Conservation (phyloP, 495 filamentous ascomycete species). For the Aspergillus sclerotiicarbonarius region DNA sequence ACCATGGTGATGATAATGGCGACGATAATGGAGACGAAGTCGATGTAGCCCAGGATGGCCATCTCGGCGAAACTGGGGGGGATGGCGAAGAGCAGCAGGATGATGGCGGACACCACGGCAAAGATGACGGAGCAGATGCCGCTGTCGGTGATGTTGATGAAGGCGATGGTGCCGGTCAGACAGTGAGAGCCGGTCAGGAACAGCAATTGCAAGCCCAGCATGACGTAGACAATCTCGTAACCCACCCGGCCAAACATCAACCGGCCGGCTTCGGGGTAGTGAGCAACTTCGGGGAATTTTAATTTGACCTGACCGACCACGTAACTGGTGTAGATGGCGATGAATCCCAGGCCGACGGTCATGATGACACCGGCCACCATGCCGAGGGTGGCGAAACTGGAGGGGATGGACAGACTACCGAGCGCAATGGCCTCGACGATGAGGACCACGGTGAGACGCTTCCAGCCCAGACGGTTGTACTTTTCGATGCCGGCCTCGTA, state of each 20-base stretch:
- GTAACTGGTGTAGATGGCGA: constrained; percentile 69
- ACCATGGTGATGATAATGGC: constrained; percentile 70
- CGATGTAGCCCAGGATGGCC: constrained; percentile 59
- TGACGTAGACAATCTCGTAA: constrained; percentile 58
- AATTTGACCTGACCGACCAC: constrained; percentile 69
- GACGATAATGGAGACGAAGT: constrained; percentile 59
- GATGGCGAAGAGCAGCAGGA: constrained; percentile 59
- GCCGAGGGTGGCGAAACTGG: constrained; percentile 58
- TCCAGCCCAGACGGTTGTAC: constrained; percentile 37
- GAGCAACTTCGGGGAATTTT: constrained; percentile 59
- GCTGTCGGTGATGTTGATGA: constrained; percentile 60
- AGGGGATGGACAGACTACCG: constrained; percentile 57
- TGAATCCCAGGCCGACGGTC: constrained; percentile 54
- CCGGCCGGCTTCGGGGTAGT: constrained; percentile 63
- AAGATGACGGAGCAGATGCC: constrained; percentile 62
- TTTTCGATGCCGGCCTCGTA: constrained; percentile 27
- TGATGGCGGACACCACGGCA: constrained; percentile 56
- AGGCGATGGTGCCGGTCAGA: constrained; percentile 66
- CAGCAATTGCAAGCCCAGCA: constrained; percentile 59
- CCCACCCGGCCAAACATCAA: constrained; percentile 60
- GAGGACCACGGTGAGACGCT: constrained; percentile 40
- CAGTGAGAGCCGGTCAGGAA: constrained; percentile 71
- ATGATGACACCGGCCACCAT: constrained; percentile 56
- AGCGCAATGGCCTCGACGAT: constrained; percentile 66
- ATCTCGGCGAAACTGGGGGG: constrained; percentile 53